Evolutionary conservation across 768 basidiomycete species (phyloP), one percentile per base, ranked within the genome.

Genomic region (Myochromella boudieri): DNA sequence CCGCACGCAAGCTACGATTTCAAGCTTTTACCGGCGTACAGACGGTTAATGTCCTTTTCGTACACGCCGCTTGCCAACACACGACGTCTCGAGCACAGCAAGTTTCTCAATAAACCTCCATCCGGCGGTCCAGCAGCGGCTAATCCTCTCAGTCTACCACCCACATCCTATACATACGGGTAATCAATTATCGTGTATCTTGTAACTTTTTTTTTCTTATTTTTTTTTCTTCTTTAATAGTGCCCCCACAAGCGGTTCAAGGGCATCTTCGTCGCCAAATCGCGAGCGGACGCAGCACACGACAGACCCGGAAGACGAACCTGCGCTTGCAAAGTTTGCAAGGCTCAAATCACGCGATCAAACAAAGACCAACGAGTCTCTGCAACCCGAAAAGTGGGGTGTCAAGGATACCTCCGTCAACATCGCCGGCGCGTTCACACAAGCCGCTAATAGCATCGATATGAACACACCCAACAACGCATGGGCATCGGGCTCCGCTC

Each of bases 331-430:
- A 37, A 68, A 68, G 33, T 75, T 72, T 48, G 69, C 69, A n/a
- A 70, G 68, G 44, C 59, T 68, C 25, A 74, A 75, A 54, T 70
- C 74, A 51, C 69, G 70, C 31, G 71, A 73, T 59, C 68, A 68
- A 38, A 47, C 64, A n/a, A 74, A 62, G 68, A 70, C 68, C 60
- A 76, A 64, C 59, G 75, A 61, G 57, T 63, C 67, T 37, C 67
- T 69, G 12, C 72, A 82, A 42, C 88, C 89, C 32, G 76, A 82
- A 57, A 81, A 74, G 74, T 87, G 85, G 85, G 61, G 63, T 48
- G 80, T 89, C 49, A 86, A 86, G 58, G 88, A 90, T 66, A 93
- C 91, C 36, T 85, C 89, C 15, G 91, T 93, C 41, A 87, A 90
- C 66, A 85, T 91, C 58, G 91, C 90, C 8, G 78, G 80, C 57